A percentile compares a stretch with the other conserved stretches of the same genome.
Evolutionary conservation across 2,329 filamentous ascomycete species (phyloP).

Genomic region (Arthroderma sp.): DNA sequence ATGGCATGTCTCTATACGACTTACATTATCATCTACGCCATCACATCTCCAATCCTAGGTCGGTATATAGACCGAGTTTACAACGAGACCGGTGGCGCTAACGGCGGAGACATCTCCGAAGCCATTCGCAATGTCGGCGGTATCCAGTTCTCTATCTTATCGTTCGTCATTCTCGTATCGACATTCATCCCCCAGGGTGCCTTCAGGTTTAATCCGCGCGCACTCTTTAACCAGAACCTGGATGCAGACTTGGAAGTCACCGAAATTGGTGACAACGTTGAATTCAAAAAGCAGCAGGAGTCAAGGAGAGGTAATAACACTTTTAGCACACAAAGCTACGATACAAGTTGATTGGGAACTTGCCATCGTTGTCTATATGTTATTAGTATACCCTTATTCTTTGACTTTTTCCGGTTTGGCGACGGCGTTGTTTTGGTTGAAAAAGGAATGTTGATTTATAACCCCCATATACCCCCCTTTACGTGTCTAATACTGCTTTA

Average conservation of each 20-base stretch:
- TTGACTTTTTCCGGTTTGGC: no score
- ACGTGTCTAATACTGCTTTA: no score
- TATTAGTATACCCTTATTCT: no score
- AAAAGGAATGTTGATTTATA: no score
- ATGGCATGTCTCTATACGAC: constrained; percentile 40
- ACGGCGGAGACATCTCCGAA: constrained; percentile 24
- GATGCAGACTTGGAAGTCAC: constrained; percentile 10
- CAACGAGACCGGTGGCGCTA: constrained; percentile 15
- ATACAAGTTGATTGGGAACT: no score
- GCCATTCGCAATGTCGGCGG: constrained; percentile 34
- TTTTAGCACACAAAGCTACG: no score
- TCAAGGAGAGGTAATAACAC: no score
- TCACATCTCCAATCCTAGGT: constrained; percentile 33
- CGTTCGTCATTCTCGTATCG: constrained; percentile 28
- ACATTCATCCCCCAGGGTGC: constrained; percentile 37
- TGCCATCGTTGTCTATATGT: no score
- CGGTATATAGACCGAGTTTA: constrained; percentile 34
- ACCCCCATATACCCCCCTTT: no score
- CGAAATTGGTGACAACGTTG: constrained; percentile 7
- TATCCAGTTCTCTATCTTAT: constrained; percentile 36
- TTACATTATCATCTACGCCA: constrained; percentile 37
- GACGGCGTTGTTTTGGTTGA: no score
- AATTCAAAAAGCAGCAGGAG: constrained; percentile 4
- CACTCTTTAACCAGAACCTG: constrained; percentile 12
- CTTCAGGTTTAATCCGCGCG: constrained; percentile 28